Evolutionary conservation across 192 early-diverging fungal genomes (phyloP).

Genomic region (Powellomyces hirtus): DNA sequence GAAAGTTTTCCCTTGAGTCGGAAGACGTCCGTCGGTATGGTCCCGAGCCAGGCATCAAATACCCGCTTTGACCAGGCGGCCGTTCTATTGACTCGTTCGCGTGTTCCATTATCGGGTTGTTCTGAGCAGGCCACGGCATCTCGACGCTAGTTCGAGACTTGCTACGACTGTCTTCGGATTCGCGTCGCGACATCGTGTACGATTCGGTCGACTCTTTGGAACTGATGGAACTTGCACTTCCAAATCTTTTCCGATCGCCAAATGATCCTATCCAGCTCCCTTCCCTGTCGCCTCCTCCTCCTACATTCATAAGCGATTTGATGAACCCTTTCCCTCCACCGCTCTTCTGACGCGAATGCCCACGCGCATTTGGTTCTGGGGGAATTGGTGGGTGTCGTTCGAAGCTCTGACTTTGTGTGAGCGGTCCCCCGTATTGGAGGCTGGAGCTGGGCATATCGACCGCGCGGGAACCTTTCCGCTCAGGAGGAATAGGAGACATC

Average conservation of each 20-base stretch:
- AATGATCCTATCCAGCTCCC: neutral
- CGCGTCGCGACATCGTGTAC: neutral
- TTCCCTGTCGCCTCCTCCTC: neutral
- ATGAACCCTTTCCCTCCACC: slow-evolving; percentile 10
- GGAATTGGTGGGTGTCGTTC: neutral
- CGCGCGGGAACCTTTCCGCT: slow-evolving; percentile 5
- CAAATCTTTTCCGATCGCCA: neutral
- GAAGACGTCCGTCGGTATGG: neutral
- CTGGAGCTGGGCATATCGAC: neutral
- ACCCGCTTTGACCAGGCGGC: neutral
- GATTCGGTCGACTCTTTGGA: slow-evolving; percentile 3
- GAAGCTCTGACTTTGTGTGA: neutral
- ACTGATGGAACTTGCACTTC: neutral
- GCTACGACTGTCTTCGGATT: neutral
- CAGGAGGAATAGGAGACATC: neutral
- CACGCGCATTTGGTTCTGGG: neutral
- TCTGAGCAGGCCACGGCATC: neutral
- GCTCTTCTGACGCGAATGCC: slow-evolving; percentile 6
- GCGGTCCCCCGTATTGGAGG: neutral
- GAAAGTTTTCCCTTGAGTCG: neutral
- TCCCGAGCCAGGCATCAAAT: neutral
- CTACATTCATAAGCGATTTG: slow-evolving; percentile 13
- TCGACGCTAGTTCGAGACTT: neutral
- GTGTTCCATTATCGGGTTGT: neutral
- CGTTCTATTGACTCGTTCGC: neutral